Conservation (phyloP, 2,329 filamentous ascomycete species). For the Bretziella fagacearum region DNA sequence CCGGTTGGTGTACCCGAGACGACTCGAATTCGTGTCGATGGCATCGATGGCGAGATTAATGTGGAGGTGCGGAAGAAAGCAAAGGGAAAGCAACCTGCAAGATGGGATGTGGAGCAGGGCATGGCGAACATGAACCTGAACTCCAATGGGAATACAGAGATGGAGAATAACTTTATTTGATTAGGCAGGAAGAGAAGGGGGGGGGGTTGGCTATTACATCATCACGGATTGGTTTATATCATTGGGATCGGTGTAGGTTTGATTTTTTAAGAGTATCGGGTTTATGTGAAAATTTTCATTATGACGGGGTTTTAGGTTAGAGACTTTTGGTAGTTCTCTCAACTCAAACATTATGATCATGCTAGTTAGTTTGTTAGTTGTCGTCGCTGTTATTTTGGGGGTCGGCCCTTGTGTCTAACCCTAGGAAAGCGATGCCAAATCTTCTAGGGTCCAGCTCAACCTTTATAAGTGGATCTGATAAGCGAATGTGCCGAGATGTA, state of each 20-base stretch:
- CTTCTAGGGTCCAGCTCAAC: not conserved
- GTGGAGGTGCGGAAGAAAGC: conserved; percentile 29
- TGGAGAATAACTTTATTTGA: conserved; percentile 16
- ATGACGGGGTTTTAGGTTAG: too few relatives aligned
- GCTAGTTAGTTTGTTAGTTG: too few relatives aligned
- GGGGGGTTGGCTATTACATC: not conserved
- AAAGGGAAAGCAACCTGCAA: conserved; percentile 15
- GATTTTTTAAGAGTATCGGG: too few relatives aligned
- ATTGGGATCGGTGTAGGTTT: not conserved
- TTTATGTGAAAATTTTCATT: too few relatives aligned
- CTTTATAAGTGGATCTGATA: not conserved
- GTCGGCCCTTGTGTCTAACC: not conserved
- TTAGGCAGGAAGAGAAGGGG: too few relatives aligned
- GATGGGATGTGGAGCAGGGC: conserved; percentile 12
- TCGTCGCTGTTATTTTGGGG: too few relatives aligned
- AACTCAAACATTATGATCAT: too few relatives aligned
- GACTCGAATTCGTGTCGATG: conserved; percentile 31
- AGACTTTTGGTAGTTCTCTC: too few relatives aligned
- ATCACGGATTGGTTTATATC: too few relatives aligned
- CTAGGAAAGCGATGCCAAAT: not conserved
- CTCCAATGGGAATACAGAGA: conserved; percentile 13
- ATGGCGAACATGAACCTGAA: conserved; percentile 10
- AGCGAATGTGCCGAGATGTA: not conserved
- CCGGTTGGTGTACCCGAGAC: conserved; percentile 7
- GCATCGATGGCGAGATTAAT: conserved; percentile 38